A percentile compares a stretch with the other conserved stretches of the same genome.
phyloP scores from a whole-genome alignment of 306 rosid genomes.

The Biancaea sappan region DNA sequence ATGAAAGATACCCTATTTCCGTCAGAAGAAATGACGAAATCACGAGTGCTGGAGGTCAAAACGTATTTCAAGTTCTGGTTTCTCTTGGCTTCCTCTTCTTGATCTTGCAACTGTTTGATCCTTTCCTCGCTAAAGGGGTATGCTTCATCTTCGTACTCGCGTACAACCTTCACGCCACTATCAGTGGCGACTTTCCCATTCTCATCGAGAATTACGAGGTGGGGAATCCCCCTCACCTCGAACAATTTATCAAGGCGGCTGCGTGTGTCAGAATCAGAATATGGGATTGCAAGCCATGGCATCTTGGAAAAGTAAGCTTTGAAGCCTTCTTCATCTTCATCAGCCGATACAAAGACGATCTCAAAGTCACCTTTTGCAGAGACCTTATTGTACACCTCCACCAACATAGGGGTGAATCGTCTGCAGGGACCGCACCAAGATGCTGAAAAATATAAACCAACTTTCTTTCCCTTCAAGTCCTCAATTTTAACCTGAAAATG shows the following conservation, averaged over 20 bases:
- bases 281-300: conserved; percentile 85
- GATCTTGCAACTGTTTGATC: conserved; percentile 51
- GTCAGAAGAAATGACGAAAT: conserved; percentile 59
- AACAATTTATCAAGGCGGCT: conserved; percentile 49
- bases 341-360: conserved; percentile 56
- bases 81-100: conserved; percentile 53
- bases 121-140: conserved; percentile 62
- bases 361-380: conserved; percentile 61
- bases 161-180: conserved; percentile 44
- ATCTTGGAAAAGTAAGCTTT: conserved; percentile 65
- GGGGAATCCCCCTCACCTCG: conserved; percentile 61
- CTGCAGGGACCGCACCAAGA: conserved; percentile 75
- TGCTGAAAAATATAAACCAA: conserved; percentile 72
- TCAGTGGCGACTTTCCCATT: conserved; percentile 52
- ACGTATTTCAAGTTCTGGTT: conserved; percentile 58
- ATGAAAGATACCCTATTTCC: no score
- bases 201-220: conserved; percentile 57
- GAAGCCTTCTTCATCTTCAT: conserved; percentile 61
- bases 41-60: conserved; percentile 53
- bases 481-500: conserved; percentile 63
- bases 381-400: conserved; percentile 56
- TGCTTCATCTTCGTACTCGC: conserved; percentile 56
- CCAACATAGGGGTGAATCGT: conserved; percentile 58
- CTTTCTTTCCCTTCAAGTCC: conserved; percentile 65
- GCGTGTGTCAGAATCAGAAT: conserved; percentile 57